Base-by-base conservation (phyloP, 148 eudicot species). In the Limonium bicolor region DNA sequence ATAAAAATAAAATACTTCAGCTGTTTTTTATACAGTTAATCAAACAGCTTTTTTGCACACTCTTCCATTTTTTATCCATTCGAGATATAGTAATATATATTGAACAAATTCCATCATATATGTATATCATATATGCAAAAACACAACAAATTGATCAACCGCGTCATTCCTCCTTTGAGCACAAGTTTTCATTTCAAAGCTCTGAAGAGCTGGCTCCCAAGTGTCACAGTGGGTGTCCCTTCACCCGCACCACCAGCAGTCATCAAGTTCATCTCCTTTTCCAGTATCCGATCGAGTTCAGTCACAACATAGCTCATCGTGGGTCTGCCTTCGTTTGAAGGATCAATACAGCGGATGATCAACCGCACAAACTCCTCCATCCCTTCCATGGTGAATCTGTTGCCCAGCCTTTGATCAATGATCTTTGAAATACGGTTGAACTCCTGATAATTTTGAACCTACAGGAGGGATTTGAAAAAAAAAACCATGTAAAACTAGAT, bases 201-300 rank as follows among this genome's bases (percentile, higher is more conserved):
- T 73, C 71, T 80, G 50, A 88, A 88, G 63, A 88, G 97, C 55
- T 83, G 92, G 81, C 97, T 88, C 60, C 94, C 97, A 33, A 83
- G 94, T 45, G 79, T 80, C 41, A 88, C 97, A 48, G 78, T 86
- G 5, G 96, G 96, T 61, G 94, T 80, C 51, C 83, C 92, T 77
- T 88, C 97, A 39, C 94, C 94, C 84, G 68, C 77, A 46, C 88
- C 81, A n/a, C n/a, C n/a, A n/a, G n/a, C n/a, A 41, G 94, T 83
- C 15, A 94, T 88, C 66, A 80, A 68, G 57, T 67, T 83, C 97
- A 88, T 88, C 65, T 88, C 97, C 62, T 83, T 84, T 54, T 83
- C 94, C 31, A 88, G 81, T 65, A 88, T 77, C 26, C 81, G 82
- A 51, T 88, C 97, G 20, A 84, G 82, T 56, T 88, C 97, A 9